Conservation (phyloP, 306 rosid species). For the Dalbergia cultrata region DNA sequence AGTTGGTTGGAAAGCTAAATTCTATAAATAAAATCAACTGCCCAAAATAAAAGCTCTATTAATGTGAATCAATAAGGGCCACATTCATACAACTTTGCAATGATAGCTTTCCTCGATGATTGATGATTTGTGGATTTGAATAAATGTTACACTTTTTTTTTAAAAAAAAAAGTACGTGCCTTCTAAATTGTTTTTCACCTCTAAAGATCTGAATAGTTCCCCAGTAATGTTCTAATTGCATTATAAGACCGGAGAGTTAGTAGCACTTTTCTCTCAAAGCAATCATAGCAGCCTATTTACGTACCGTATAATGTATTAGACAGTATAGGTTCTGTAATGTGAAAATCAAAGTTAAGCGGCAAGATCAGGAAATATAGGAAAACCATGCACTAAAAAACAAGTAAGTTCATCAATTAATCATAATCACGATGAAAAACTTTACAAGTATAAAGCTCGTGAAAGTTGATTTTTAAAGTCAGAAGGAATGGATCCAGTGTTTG, state of each 20-base stretch:
- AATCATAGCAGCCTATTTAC: slow-evolving; percentile 3
- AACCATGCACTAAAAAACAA: slow-evolving; percentile 43
- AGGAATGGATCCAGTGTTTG: slow-evolving; percentile 29
- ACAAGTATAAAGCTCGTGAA: slow-evolving; percentile 36
- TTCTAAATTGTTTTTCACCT: slow-evolving; percentile 5
- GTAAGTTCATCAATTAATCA: not conserved
- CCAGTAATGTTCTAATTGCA: slow-evolving; percentile 45
- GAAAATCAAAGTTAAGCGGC: slow-evolving; percentile 44
- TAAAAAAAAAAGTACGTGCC: not conserved
- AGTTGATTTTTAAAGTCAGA: slow-evolving; percentile 16
- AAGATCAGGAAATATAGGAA: slow-evolving; percentile 44
- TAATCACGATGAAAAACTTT: slow-evolving; percentile 13
- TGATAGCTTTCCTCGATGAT: slow-evolving; percentile 38
- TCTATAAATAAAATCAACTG: slow-evolving; percentile 54
- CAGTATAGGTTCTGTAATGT: slow-evolving; percentile 5
- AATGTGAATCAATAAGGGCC: slow-evolving; percentile 56
- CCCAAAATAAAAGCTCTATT: slow-evolving; percentile 51
- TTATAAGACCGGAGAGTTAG: not conserved
- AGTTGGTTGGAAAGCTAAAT: slow-evolving; percentile 49
- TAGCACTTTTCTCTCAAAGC: slow-evolving; percentile 33
- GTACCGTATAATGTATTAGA: slow-evolving; percentile 17
- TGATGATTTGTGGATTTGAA: slow-evolving; percentile 31
- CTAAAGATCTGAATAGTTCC: not conserved
- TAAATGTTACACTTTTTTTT: not conserved
- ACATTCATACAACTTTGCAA: slow-evolving; percentile 59